Percentiles rank a stretch among this genome's conserved stretches.
Evolutionary conservation across 148 eudicot species (phyloP).

Genomic region (Chenopodium suecicum): DNA sequence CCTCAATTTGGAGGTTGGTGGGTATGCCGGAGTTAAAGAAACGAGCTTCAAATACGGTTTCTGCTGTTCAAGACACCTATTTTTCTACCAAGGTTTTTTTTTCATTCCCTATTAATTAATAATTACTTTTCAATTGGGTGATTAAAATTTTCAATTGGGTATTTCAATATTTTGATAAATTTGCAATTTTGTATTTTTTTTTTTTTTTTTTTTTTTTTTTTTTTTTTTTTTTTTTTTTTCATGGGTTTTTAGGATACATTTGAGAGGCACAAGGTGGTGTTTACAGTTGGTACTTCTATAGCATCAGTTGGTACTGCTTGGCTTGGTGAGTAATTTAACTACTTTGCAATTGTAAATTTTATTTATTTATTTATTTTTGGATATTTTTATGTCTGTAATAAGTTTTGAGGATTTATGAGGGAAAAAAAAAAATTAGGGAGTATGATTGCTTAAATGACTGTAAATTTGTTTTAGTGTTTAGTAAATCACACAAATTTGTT

Average conservation of each 20-base stretch:
- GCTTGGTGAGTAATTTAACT: conserved; percentile 48
- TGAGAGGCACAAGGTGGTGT: conserved; percentile 90
- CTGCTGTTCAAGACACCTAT: conserved; percentile 77
- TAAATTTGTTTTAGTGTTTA: background rate
- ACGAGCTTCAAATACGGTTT: conserved; percentile 58
- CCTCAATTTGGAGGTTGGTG: conserved; percentile 33
- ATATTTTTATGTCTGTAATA: too few relatives aligned
- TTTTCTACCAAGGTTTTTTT: conserved; percentile 60
- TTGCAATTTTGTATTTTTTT: background rate
- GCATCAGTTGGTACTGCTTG: conserved; percentile 88
- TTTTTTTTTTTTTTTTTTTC: background rate
- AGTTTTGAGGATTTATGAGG: too few relatives aligned
- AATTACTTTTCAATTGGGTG: background rate
- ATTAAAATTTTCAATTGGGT: background rate
- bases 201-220: background rate
- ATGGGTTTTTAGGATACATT: conserved; percentile 53
- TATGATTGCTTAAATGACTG: background rate
- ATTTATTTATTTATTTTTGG: background rate
- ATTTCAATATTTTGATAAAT: background rate
- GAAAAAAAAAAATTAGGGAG: too few relatives aligned
- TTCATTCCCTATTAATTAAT: too few relatives aligned
- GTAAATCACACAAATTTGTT: background rate
- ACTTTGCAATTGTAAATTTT: background rate
- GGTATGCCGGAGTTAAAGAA: conserved; percentile 51
- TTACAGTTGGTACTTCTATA: conserved; percentile 77